Percentiles rank a stretch among this genome's conserved stretches.
Evolutionary conservation across 2,329 filamentous ascomycete genomes (phyloP).

Genomic region (Xylaria sp.): DNA sequence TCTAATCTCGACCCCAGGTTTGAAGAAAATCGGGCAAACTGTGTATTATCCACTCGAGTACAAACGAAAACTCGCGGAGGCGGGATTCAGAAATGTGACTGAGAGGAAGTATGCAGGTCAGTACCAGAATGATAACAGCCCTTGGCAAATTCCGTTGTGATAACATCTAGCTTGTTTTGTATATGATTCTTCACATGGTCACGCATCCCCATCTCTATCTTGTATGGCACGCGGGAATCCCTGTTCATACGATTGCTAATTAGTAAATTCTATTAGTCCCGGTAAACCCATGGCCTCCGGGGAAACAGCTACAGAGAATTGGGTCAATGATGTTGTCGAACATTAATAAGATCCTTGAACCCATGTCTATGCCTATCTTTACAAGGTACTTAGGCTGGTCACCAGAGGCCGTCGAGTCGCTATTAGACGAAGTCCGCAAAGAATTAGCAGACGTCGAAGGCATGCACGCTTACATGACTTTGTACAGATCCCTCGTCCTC

Average conservation of each 20-base stretch:
- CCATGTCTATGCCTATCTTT: constrained; percentile 42
- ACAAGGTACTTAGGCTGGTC: constrained; percentile 43
- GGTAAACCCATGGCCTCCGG: constrained; percentile 48
- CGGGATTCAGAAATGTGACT: constrained; percentile 39
- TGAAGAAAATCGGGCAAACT: constrained; percentile 47
- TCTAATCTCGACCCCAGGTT: constrained; percentile 36
- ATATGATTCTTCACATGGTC: neutral
- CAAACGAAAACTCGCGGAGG: constrained; percentile 38
- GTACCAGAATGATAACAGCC: constrained; percentile 7
- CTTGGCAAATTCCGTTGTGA: neutral
- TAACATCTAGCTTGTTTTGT: neutral
- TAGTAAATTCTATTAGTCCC: constrained; percentile 36
- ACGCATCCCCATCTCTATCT: neutral
- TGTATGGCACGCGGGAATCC: neutral
- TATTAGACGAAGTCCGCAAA: constrained; percentile 42
- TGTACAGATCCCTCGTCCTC: constrained; percentile 36
- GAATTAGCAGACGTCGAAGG: constrained; percentile 41
- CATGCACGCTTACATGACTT: constrained; percentile 46
- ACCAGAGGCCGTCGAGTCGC: constrained; percentile 34
- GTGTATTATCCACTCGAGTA: constrained; percentile 46
- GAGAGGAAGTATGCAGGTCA: constrained; percentile 39
- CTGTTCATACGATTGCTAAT: constrained; percentile 19
- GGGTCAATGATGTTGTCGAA: constrained; percentile 48
- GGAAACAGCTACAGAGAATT: constrained; percentile 46
- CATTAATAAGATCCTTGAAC: constrained; percentile 44